Evolutionary conservation across 2,329 filamentous ascomycete genomes (phyloP).

Genomic region (Macrophomina phaseolina): DNA sequence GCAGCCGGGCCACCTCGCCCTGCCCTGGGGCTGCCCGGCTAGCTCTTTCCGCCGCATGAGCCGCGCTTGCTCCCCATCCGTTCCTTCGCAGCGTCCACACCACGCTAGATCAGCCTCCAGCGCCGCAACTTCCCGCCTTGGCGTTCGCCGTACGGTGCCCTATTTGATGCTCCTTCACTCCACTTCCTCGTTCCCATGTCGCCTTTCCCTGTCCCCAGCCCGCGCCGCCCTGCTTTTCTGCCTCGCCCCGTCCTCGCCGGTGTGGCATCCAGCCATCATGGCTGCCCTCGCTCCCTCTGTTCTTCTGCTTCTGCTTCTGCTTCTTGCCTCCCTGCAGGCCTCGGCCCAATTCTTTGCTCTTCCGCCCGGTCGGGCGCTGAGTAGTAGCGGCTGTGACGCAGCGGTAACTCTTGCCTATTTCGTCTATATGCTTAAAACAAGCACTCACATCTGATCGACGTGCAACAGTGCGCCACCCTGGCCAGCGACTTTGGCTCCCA

Average conservation of each 20-base stretch:
- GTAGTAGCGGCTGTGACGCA: conserved; percentile 5
- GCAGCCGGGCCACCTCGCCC: not conserved
- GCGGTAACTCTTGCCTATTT: conserved; percentile 17
- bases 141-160: not conserved
- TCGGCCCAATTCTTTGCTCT: conserved; percentile 7
- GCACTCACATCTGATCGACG: conserved; percentile 3
- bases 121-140: conserved; percentile 22
- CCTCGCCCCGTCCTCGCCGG: not conserved
- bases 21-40: too few relatives aligned
- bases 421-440: conserved; percentile 3
- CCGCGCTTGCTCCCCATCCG: not conserved
- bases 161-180: conserved; percentile 3
- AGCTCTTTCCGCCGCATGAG: not conserved
- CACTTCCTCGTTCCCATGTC: not conserved
- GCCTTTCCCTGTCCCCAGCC: not conserved
- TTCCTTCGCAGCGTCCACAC: not conserved
- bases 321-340: not conserved
- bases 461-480: conserved; percentile 13
- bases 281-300: conserved; percentile 1
- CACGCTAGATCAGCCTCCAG: conserved; percentile 8
- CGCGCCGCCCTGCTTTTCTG: not conserved
- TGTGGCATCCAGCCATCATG: conserved; percentile 1
- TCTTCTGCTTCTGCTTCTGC: not conserved
- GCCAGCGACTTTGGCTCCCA: conserved; percentile 7
- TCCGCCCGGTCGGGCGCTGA: not conserved